Evolutionary conservation across 2,329 filamentous ascomycete species (phyloP), one percentile per base, ranked within the genome.

Genomic region (Aphanocladium album): DNA sequence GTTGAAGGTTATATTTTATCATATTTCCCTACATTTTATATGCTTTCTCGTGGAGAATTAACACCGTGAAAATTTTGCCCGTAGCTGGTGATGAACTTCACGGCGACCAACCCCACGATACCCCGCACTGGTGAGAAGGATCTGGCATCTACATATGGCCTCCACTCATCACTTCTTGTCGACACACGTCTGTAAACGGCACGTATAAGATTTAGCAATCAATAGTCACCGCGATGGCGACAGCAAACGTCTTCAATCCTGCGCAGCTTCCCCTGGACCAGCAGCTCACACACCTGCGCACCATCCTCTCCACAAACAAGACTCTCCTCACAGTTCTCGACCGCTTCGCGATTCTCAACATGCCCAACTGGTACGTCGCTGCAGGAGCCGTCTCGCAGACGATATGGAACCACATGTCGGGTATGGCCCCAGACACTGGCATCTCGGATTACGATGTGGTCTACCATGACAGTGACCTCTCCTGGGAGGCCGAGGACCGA

Each of bases 401-500:
- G 0, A 71, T 75, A n/a, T 75, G 74, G 74, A 76, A 76, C 58
- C 62, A 66, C 17, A 62, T 72, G 14, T 70, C 70, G 3, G 51
- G 61, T 7, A 62, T 67, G 6, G 65, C 68, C 3, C 66, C 73
- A 0, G 69, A 73, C 8, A 69, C 66, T 0, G 73, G 74, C 46
- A 76, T 76, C 55, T 51, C 65, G 16, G 74, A 76, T 63, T 76
- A 76, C 60, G 74, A 76, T 43, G 62, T 76, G 16, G 67, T 76
- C 21, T 76, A 76, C 50, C 70, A 68, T 60, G 61, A 41, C 14
- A 62, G 68, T 0, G 72, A 76, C 47, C 54, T 73, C 2, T 76
- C 73, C 0, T 76, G 67, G 64, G 72, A 74, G 33, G 74, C 73
- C 7, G 73, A 76, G 16, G 73, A 76, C 63, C 53, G 50, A 1